phyloP scores from a whole-genome alignment of 805 yeast genomes.

The Starmerella sp. region DNA sequence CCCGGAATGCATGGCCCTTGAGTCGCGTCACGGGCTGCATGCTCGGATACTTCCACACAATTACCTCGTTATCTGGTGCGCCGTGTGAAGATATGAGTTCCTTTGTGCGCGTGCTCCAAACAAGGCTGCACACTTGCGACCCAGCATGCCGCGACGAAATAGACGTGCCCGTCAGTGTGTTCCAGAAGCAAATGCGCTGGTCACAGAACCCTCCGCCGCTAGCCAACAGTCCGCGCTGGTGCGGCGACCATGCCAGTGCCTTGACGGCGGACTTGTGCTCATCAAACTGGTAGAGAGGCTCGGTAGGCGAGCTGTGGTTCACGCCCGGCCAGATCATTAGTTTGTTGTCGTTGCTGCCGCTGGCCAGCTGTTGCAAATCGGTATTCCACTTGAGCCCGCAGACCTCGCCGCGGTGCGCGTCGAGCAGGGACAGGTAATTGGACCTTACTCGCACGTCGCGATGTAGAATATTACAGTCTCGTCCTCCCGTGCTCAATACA shows the following conservation, averaged over 20 bases:
- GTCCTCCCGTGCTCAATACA: slow-evolving; percentile 71
- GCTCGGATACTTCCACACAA: slow-evolving; percentile 86
- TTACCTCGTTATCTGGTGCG: slow-evolving; percentile 77
- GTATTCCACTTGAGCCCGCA: slow-evolving; percentile 93
- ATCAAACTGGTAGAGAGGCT: slow-evolving; percentile 60
- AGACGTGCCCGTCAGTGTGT: slow-evolving; percentile 64
- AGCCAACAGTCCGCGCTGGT: slow-evolving; percentile 84
- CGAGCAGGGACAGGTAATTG: slow-evolving; percentile 62
- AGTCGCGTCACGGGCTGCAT: slow-evolving; percentile 88
- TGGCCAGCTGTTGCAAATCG: slow-evolving; percentile 82
- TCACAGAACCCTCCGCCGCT: slow-evolving; percentile 98
- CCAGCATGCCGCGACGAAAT: slow-evolving; percentile 84
- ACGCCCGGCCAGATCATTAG: slow-evolving; percentile 82
- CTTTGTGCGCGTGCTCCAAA: slow-evolving; percentile 85
- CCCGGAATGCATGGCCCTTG: slow-evolving; percentile 90
- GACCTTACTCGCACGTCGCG: slow-evolving; percentile 84
- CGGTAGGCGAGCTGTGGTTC: slow-evolving; percentile 22
- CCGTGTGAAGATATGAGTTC: slow-evolving; percentile 95
- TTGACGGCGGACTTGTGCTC: slow-evolving; percentile 94
- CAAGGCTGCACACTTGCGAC: slow-evolving; percentile 87
- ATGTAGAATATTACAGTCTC: slow-evolving; percentile 75
- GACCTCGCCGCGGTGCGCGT: slow-evolving; percentile 80
- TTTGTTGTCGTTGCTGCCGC: slow-evolving; percentile 91
- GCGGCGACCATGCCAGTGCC: slow-evolving; percentile 97
- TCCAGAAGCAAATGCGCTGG: slow-evolving; percentile 83